Evolutionary conservation across 2,329 filamentous ascomycete genomes (phyloP).

Genomic region (Aspergillus sp.): DNA sequence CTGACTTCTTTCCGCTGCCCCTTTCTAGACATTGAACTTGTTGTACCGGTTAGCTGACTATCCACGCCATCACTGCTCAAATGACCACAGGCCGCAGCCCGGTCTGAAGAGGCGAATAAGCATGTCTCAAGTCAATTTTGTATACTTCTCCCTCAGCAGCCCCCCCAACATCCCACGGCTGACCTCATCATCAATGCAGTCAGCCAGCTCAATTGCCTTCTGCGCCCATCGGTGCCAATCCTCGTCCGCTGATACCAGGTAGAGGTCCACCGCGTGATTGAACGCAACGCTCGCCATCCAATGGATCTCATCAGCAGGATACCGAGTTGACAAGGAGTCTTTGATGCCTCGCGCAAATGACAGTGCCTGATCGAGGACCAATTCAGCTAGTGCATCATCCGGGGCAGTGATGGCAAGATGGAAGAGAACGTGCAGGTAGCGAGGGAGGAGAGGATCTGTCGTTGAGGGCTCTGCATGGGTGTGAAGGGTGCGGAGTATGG

Average conservation of each 20-base stretch:
- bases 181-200: constrained; percentile 19
- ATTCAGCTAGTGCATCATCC: constrained; percentile 30
- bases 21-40: too few relatives aligned
- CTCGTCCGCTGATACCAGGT: constrained; percentile 31
- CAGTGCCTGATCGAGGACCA: constrained; percentile 35
- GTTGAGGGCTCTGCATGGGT: constrained; percentile 25
- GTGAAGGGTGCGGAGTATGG: constrained; percentile 67
- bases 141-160: constrained; percentile 29
- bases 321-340: constrained; percentile 22
- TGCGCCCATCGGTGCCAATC: constrained; percentile 36
- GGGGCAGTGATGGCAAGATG: constrained; percentile 55
- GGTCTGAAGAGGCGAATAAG: too few relatives aligned
- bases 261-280: constrained; percentile 57
- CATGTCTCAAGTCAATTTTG: constrained; percentile 14
- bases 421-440: constrained; percentile 77
- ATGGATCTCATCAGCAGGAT: constrained; percentile 56
- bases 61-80: background rate
- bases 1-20: too few relatives aligned
- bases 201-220: constrained; percentile 36
- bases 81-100: too few relatives aligned
- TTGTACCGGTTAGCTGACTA: background rate
- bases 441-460: constrained; percentile 58
- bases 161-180: constrained; percentile 21
- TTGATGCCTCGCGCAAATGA: constrained; percentile 13
- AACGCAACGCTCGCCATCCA: constrained; percentile 57